Base-by-base conservation (phyloP, 345 rosid genomes). In the Syzygium jambos region DNA sequence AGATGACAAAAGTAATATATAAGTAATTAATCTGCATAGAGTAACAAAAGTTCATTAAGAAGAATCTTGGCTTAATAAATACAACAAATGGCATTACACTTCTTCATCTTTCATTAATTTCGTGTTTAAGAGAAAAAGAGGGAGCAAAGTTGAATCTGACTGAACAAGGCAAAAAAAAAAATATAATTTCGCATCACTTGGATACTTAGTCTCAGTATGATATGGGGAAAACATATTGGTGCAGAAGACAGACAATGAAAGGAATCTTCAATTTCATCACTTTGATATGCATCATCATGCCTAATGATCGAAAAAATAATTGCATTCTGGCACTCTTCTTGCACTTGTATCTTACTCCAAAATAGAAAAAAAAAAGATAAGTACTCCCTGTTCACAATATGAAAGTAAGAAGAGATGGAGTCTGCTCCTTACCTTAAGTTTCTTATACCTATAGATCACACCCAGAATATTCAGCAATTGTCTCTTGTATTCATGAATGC, bases 401-500 rank as follows among this genome's bases (percentile, higher is more conserved):
- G 80, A 68, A 17, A 68, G 25, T 68, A 34, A 68, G 25, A 68
- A 68, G 82, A 19, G 61, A 85, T 19, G 56, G 87, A 27, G 34
- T 8, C 9, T n/a, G 12, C 56, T 83, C n/a, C 29, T 25, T 95
- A 97, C 99, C 99, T 97, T 96, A 84, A 97, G 89, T 91, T 96
- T 95, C 93, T 95, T 96, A 95, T 96, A 97, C 87, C 94, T 93
- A 93, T 95, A 94, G 86, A 97, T 92, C 21, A 94, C 94, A 85
- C 98, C 98, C 92, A 97, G 93, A 89, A 97, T 96, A 91, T 97
- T 97, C 93, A 97, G 89, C 85, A 97, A 92, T 88, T 97, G 98
- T 91, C 99, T 95, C 94, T 97, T 97, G 92, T 97, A 97, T 87
- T 97, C 99, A 89, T 97, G 99, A 89, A 97, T 97, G 89, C 99